phyloP scores from a whole-genome alignment of 345 rosid genomes.

The Bruguiera sexangula region DNA sequence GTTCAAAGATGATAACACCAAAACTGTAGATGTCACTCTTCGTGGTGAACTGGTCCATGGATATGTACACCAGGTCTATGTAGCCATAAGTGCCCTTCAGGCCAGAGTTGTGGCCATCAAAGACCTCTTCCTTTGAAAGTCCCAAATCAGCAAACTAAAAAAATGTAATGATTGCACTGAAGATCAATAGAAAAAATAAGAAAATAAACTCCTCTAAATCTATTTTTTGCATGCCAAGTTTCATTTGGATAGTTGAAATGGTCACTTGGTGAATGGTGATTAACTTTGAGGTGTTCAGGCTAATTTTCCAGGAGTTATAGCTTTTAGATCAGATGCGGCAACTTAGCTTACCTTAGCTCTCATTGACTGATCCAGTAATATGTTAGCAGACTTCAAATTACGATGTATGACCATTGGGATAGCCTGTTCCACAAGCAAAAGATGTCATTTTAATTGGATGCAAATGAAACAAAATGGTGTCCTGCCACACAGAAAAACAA shows the following conservation, averaged over 20 bases:
- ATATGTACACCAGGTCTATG: conserved; percentile 78
- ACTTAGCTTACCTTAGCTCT: conserved; percentile 68
- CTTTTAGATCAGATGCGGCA: not conserved
- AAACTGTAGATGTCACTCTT: conserved; percentile 92
- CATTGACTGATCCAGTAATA: conserved; percentile 78
- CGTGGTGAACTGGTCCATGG: conserved; percentile 74
- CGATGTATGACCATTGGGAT: conserved; percentile 93
- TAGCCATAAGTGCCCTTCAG: conserved; percentile 94
- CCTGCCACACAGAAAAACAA: not conserved
- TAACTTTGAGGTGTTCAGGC: not conserved
- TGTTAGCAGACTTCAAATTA: conserved; percentile 91
- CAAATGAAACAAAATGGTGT: not conserved
- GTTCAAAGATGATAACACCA: conserved; percentile 87
- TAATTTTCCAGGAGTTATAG: not conserved
- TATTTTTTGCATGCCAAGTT: not conserved
- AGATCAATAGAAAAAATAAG: not conserved
- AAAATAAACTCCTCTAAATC: not conserved
- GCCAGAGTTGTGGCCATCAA: conserved; percentile 68
- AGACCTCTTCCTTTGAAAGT: conserved; percentile 80
- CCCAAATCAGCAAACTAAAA: conserved; percentile 94
- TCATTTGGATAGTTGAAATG: not conserved
- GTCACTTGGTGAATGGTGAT: not conserved
- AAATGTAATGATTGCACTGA: not conserved
- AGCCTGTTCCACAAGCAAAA: conserved; percentile 49
- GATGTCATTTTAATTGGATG: not conserved